Conservation (phyloP, 2,329 filamentous ascomycete genomes). For the Hymenoscyphus albidus region DNA sequence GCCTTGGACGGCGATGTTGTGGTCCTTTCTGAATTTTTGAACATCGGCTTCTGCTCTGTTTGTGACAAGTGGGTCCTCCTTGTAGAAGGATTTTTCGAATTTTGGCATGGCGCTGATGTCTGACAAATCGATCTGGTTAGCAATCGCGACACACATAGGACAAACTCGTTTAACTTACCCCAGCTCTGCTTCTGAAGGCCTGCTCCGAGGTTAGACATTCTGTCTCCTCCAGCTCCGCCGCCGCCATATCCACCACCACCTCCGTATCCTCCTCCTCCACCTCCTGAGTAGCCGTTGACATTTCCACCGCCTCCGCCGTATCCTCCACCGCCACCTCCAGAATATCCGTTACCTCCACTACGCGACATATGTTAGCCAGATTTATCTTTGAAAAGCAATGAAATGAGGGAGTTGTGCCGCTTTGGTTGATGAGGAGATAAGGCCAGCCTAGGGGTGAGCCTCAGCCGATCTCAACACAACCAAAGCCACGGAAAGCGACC, state of each 20-base stretch:
- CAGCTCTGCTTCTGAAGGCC: slow-evolving; percentile 84
- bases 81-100: slow-evolving; percentile 99
- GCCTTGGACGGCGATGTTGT: slow-evolving; percentile 81
- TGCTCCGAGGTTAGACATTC: slow-evolving; percentile 88
- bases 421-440: slow-evolving; percentile 17
- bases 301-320: slow-evolving; percentile 42
- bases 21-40: slow-evolving; percentile 79
- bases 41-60: slow-evolving; percentile 74
- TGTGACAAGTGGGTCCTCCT: slow-evolving; percentile 80
- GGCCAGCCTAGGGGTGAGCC: slow-evolving; percentile 17
- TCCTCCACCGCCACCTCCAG: slow-evolving; percentile 41
- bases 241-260: slow-evolving; percentile 38
- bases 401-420: slow-evolving; percentile 25
- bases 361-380: slow-evolving; percentile 37
- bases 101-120: slow-evolving; percentile 79
- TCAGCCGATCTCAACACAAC: slow-evolving; percentile 30
- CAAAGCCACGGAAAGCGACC: slow-evolving; percentile 28
- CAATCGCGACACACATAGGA: slow-evolving; percentile 11
- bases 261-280: slow-evolving; percentile 35
- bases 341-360: slow-evolving; percentile 50
- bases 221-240: slow-evolving; percentile 74
- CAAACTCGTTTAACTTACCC: slow-evolving; percentile 54
- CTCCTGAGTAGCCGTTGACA: slow-evolving; percentile 33
- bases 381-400: slow-evolving; percentile 12
- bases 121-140: slow-evolving; percentile 36